Evolutionary conservation across 2,329 filamentous ascomycete genomes (phyloP).

Genomic region (Chaetomium sp.): DNA sequence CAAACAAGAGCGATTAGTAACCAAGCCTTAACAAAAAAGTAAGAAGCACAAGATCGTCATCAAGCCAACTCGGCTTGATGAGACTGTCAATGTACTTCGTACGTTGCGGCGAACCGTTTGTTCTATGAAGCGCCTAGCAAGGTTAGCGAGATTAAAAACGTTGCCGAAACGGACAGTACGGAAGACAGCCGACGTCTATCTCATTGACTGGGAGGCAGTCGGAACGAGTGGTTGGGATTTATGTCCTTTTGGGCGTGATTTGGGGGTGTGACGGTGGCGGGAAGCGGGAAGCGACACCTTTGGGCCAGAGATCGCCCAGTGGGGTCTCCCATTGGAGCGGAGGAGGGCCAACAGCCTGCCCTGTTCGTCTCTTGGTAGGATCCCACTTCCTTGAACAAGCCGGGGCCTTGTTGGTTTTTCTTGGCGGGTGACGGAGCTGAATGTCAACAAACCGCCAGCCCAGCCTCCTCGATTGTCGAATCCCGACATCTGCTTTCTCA

Average conservation of each 20-base stretch:
- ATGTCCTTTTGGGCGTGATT: constrained; percentile 14
- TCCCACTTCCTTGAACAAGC: constrained; percentile 1
- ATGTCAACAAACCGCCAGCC: constrained; percentile 34
- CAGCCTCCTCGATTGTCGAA: constrained; percentile 7
- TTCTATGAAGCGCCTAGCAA: no score
- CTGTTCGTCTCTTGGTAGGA: constrained; percentile 15
- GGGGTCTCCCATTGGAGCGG: constrained; percentile 18
- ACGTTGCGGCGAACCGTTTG: neutral
- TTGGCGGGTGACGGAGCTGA: constrained; percentile 29
- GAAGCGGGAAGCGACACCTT: constrained; percentile 18
- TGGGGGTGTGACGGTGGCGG: constrained; percentile 24
- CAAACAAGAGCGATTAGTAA: constrained; percentile 5
- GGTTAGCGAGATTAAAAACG: neutral
- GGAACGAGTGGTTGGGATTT: constrained; percentile 17
- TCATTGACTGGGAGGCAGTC: neutral
- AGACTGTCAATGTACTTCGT: neutral
- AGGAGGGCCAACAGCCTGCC: constrained; percentile 12
- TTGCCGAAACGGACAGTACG: constrained; percentile 13
- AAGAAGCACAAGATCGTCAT: neutral
- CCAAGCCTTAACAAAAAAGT: neutral
- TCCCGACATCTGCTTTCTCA: constrained; percentile 13
- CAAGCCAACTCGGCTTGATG: neutral
- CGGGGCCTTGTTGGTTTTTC: constrained; percentile 19
- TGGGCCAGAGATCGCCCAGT: constrained; percentile 22
- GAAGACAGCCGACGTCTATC: neutral